Evolutionary conservation across 2,329 filamentous ascomycete genomes (phyloP).

Genomic region (Colletotrichum gloeosporioides): DNA sequence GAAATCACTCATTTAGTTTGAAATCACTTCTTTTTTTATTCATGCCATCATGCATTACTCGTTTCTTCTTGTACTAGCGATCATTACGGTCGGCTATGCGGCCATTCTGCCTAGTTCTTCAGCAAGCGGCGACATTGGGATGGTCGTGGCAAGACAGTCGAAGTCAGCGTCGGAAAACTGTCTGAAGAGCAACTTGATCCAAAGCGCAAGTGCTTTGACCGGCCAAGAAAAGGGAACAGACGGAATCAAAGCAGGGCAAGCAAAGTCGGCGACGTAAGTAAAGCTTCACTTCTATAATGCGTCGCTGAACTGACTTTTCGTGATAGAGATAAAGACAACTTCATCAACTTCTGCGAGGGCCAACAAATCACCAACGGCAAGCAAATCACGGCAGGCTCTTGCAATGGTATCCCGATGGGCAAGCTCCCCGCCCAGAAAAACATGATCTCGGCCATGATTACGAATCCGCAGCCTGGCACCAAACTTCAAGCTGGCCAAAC

Average conservation of each 20-base stretch:
- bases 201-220: conserved; percentile 42
- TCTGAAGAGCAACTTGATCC: conserved; percentile 44
- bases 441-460: conserved; percentile 62
- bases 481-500: conserved; percentile 40
- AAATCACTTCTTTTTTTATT: neutral
- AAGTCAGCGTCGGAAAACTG: conserved; percentile 10
- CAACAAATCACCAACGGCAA: conserved; percentile 60
- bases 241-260: conserved; percentile 32
- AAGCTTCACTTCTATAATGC: neutral
- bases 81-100: neutral
- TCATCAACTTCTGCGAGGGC: conserved; percentile 65
- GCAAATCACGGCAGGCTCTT: conserved; percentile 55
- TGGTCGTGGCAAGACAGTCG: neutral
- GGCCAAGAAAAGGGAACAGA: conserved; percentile 39
- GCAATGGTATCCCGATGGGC: conserved; percentile 65
- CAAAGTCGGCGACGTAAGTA: conserved; percentile 49
- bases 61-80: neutral
- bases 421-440: conserved; percentile 53
- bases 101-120: neutral
- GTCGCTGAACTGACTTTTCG: neutral
- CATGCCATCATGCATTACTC: neutral
- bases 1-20: neutral
- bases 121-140: too few species aligned
- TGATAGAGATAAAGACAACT: conserved; percentile 46
- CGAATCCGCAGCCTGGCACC: conserved; percentile 46